Conservation (phyloP, 768 basidiomycete genomes). For the Kwoniella dejecticola region DNA sequence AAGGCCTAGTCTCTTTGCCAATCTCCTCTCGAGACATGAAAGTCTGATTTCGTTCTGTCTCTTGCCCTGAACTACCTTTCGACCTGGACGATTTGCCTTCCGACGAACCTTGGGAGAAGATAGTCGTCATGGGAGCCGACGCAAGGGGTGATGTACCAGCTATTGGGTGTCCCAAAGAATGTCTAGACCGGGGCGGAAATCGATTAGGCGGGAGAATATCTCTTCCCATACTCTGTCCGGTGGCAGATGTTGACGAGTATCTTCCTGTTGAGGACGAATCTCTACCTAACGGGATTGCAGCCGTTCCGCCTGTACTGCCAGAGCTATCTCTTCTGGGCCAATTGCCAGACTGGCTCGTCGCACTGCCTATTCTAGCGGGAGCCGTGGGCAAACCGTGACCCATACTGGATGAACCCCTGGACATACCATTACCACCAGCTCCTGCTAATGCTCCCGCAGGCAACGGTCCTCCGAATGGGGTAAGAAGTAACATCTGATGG, state of each 20-base stretch:
- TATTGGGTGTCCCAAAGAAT: constrained; percentile 13
- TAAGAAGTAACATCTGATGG: constrained; percentile 47
- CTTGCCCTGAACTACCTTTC: constrained; percentile 16
- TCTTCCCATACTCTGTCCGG: constrained; percentile 5
- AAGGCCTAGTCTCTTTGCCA: not conserved
- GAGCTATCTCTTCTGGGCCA: constrained; percentile 23
- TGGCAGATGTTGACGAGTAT: not conserved
- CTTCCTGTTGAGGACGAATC: not conserved
- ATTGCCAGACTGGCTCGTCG: too few species aligned
- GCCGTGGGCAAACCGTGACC: constrained; percentile 15
- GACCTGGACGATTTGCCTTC: constrained; percentile 17
- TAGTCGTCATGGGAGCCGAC: constrained; percentile 39
- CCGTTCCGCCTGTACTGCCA: not conserved
- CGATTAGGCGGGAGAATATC: constrained; percentile 4
- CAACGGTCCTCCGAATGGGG: constrained; percentile 40
- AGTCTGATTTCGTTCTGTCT: constrained; percentile 4
- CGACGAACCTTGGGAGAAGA: constrained; percentile 23
- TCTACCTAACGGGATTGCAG: not conserved
- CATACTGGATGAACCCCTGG: constrained; percentile 32
- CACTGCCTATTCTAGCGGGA: constrained; percentile 17
- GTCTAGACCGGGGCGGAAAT: constrained; percentile 21
- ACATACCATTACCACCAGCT: constrained; percentile 27
- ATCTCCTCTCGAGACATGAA: constrained; percentile 16
- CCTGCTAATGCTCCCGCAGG: constrained; percentile 20
- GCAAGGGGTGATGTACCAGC: constrained; percentile 34